Conservation (phyloP, 257 asterid species). For the Fraxinus cuspidata region DNA sequence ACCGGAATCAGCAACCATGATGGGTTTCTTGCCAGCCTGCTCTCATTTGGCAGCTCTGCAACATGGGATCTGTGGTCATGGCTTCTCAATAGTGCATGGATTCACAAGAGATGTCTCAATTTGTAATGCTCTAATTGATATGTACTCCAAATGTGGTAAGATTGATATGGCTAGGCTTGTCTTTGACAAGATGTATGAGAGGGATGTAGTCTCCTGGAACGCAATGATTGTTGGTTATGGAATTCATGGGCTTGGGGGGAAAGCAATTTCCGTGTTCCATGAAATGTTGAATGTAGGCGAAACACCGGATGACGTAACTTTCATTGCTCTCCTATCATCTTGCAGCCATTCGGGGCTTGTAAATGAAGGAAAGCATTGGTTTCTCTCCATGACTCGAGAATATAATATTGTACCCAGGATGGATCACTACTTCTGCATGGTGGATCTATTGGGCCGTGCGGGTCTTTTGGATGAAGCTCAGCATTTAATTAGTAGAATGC, state of each 20-base stretch:
- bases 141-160: slow-evolving; percentile 86
- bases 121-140: slow-evolving; percentile 72
- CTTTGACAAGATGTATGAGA: slow-evolving; percentile 53
- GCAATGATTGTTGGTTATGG: slow-evolving; percentile 64
- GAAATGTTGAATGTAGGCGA: slow-evolving; percentile 50
- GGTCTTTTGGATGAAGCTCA: slow-evolving; percentile 68
- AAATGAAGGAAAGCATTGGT: slow-evolving; percentile 60
- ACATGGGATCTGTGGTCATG: slow-evolving; percentile 68
- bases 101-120: slow-evolving; percentile 56
- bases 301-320: slow-evolving; percentile 70
- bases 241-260: slow-evolving; percentile 71
- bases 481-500: slow-evolving; percentile 57
- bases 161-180: slow-evolving; percentile 53
- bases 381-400: slow-evolving; percentile 55
- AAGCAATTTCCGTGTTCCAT: slow-evolving; percentile 59
- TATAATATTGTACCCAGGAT: slow-evolving; percentile 51
- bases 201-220: slow-evolving; percentile 87
- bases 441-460: slow-evolving; percentile 78
- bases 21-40: slow-evolving; percentile 85
- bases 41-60: slow-evolving; percentile 73
- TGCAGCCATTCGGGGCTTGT: slow-evolving; percentile 95
- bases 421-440: slow-evolving; percentile 85
- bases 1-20: slow-evolving; percentile 72
- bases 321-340: slow-evolving; percentile 73
- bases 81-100: slow-evolving; percentile 67